These are phyloP conservation scores for Claviceps pusilla DNA, from an alignment of 2,329 filamentous ascomycete genomes.

Conservation along the genomic window DNA sequence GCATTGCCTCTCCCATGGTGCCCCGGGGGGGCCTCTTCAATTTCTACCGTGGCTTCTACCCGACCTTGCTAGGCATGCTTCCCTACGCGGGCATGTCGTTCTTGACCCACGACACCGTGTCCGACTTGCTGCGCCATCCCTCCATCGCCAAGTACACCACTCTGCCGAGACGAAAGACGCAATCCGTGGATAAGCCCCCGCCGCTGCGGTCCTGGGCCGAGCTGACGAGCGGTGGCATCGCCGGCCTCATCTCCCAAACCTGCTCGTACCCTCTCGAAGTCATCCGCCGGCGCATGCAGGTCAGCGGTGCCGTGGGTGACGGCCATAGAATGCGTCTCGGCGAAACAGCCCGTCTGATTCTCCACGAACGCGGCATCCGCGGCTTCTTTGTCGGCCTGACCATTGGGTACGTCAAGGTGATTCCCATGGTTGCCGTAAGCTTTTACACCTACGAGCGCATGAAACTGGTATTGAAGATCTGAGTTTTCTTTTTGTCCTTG, in stretches of 20 bases:
- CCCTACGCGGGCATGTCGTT: slow-evolving; percentile 95
- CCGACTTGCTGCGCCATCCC: slow-evolving; percentile 65
- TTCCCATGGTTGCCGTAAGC: slow-evolving; percentile 67
- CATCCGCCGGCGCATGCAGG: slow-evolving; percentile 85
- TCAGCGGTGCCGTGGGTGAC: slow-evolving; percentile 85
- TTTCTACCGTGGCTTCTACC: slow-evolving; percentile 88
- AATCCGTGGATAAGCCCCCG: slow-evolving; percentile 45
- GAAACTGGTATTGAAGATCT: slow-evolving; percentile 53
- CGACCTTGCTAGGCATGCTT: slow-evolving; percentile 85
- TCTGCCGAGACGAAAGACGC: slow-evolving; percentile 43
- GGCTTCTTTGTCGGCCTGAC: slow-evolving; percentile 89
- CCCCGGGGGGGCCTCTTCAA: slow-evolving; percentile 62
- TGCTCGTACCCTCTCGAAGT: slow-evolving; percentile 90
- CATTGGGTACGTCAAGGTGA: slow-evolving; percentile 88
- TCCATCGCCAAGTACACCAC: slow-evolving; percentile 58
- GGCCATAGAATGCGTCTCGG: slow-evolving; percentile 61
- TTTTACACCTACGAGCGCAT: slow-evolving; percentile 53
- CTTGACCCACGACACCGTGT: slow-evolving; percentile 80
- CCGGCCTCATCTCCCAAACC: slow-evolving; percentile 81
- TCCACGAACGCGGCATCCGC: slow-evolving; percentile 55
- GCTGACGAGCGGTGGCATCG: slow-evolving; percentile 66
- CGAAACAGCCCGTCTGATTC: slow-evolving; percentile 66
- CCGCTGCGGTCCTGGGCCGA: slow-evolving; percentile 77
- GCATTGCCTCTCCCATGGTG: slow-evolving; percentile 28
- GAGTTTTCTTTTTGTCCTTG: slow-evolving; percentile 3